These are phyloP conservation scores for Corylus heterophylla DNA, from an alignment of 306 rosid genomes.

Conservation along the genomic window DNA sequence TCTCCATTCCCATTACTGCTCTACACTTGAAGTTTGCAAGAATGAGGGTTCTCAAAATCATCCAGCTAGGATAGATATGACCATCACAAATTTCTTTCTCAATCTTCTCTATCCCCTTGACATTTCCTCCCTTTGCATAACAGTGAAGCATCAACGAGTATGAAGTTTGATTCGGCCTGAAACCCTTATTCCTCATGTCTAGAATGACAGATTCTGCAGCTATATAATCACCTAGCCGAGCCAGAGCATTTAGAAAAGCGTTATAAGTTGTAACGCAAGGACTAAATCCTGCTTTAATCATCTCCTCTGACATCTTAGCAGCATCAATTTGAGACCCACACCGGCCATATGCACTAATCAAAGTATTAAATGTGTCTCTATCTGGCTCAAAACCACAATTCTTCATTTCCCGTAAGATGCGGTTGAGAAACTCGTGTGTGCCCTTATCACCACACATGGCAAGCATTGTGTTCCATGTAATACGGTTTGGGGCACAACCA, in stretches of 20 bases:
- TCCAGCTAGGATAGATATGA: constrained; percentile 79
- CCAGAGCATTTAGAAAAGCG: constrained; percentile 86
- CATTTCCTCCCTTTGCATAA: constrained; percentile 72
- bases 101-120: constrained; percentile 66
- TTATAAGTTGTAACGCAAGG: constrained; percentile 84
- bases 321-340: constrained; percentile 85
- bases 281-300: constrained; percentile 78
- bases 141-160: constrained; percentile 84
- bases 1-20: constrained; percentile 73
- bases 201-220: constrained; percentile 76
- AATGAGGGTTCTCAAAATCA: constrained; percentile 73
- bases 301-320: constrained; percentile 72
- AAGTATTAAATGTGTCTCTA: constrained; percentile 89
- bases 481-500: constrained; percentile 81
- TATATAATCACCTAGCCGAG: constrained; percentile 77
- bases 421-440: constrained; percentile 63
- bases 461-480: constrained; percentile 93
- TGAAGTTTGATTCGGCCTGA: constrained; percentile 83
- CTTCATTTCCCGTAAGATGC: constrained; percentile 81
- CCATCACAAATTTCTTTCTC: constrained; percentile 75
- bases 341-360: constrained; percentile 89
- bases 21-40: constrained; percentile 85
- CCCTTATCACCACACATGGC: constrained; percentile 88
- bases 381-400: constrained; percentile 93
- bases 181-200: constrained; percentile 80